Evolutionary conservation across 768 basidiomycete genomes (phyloP).

Genomic region (Epithele typhae): DNA sequence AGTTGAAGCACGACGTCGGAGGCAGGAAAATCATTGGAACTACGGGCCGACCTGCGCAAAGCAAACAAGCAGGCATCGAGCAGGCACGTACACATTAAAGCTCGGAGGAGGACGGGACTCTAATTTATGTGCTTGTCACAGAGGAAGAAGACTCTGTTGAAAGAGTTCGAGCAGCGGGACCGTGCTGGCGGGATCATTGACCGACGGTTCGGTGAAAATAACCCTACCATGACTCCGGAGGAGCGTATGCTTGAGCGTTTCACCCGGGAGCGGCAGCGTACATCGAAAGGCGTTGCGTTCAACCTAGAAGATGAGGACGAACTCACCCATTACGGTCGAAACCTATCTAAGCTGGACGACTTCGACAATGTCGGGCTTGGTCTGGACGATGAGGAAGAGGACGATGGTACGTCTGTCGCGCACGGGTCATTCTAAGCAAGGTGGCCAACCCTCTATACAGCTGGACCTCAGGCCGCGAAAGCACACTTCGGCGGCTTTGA

Average conservation of each 20-base stretch:
- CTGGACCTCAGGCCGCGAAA: slow-evolving; percentile 57
- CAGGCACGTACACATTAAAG: slow-evolving; percentile 48
- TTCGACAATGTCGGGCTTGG: slow-evolving; percentile 68
- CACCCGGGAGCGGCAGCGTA: slow-evolving; percentile 80
- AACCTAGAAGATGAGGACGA: slow-evolving; percentile 92
- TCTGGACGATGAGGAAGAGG: slow-evolving; percentile 51
- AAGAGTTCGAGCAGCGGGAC: slow-evolving; percentile 79
- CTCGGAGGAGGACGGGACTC: background rate
- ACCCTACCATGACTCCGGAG: slow-evolving; percentile 88
- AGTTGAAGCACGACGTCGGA: slow-evolving; percentile 89
- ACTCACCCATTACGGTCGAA: slow-evolving; percentile 88
- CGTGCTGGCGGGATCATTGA: slow-evolving; percentile 89
- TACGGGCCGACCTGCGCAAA: slow-evolving; percentile 77
- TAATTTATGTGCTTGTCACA: slow-evolving; percentile 27
- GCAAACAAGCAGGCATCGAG: slow-evolving; percentile 88
- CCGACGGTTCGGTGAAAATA: slow-evolving; percentile 93
- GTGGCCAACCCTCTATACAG: slow-evolving; percentile 45
- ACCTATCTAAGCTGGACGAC: slow-evolving; percentile 78
- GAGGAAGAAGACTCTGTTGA: slow-evolving; percentile 85
- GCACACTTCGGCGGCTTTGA: slow-evolving; percentile 89
- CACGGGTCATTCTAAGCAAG: no score
- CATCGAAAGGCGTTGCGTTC: slow-evolving; percentile 73
- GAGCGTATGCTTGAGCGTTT: slow-evolving; percentile 97
- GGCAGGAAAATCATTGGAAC: slow-evolving; percentile 84
- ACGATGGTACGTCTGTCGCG: slow-evolving; percentile 20